Base-by-base conservation (phyloP, 305 asterid species). In the Solanum aculeatissimum region DNA sequence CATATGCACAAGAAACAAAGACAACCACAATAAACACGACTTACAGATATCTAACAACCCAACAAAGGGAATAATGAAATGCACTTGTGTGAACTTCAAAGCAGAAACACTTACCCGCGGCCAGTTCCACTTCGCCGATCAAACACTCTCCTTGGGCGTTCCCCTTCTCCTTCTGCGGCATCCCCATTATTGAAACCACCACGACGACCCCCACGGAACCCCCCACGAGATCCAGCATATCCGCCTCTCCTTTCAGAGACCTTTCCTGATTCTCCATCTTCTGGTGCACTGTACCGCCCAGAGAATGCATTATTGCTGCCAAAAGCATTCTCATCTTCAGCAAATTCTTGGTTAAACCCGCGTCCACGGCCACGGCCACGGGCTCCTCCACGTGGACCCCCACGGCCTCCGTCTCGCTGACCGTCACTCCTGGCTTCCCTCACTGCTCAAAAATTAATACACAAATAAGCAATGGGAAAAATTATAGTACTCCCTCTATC, bases 51-150 rank as follows among this genome's bases (percentile, higher is more conserved):
- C 9, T 27, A 49, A 47, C 21, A 45, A 4, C 43, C 42, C 62
- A 27, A 16, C 23, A 9, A 47, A 47, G 8, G 60, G 42, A 15
- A 13, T 43, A 65, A 38, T 7, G 38, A 23, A 43, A 43, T 21
- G 57, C 21, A 72, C 35, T 45, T 8, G 21, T 9, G n/a, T 7
- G 38, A 45, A 12, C 47, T 45, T 47, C 12, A 62, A 43, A 35
- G 6, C 70, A 25, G 25, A 29, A n/a, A 32, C n/a, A 65, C 94
- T 85, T 83, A 94, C 97, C 95, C 97, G 86, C 90, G 91, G 2
- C 95, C 97, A 43, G 95, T 89, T 10, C 95, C 95, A 82, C 97
- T 92, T 77, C 83, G 95, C 55, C 98, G 94, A 19, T 94, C 98
- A 85, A 19, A 93, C 14, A 12, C 11, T 89, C 97, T 89, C 51